Percentiles rank a stretch among this genome's conserved stretches.
Evolutionary conservation across 2,329 filamentous ascomycete species (phyloP).

Genomic region (Aspergillus pseudoterreus): DNA sequence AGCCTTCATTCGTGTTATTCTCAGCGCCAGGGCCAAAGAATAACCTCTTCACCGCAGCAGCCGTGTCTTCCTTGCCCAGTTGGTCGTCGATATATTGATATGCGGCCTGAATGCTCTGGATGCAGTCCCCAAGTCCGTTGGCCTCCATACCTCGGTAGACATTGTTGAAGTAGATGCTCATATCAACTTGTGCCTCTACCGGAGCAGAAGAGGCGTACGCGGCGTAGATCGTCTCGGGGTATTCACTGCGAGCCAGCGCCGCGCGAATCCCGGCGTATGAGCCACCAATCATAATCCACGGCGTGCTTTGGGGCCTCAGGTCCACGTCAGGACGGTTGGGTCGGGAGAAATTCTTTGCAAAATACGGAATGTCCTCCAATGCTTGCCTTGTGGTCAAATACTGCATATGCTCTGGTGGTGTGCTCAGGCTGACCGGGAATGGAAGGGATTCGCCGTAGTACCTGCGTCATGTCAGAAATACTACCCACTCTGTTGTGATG

Average conservation of each 20-base stretch:
- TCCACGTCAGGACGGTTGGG: conserved; percentile 28
- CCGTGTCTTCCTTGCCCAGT: conserved; percentile 32
- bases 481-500: background rate
- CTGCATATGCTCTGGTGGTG: conserved; percentile 36
- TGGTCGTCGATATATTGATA: conserved; percentile 48
- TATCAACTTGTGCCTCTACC: conserved; percentile 47
- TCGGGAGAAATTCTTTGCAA: conserved; percentile 40
- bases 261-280: conserved; percentile 45
- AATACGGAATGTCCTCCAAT: conserved; percentile 43
- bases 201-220: conserved; percentile 42
- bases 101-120: conserved; percentile 47
- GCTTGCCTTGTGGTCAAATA: conserved; percentile 44
- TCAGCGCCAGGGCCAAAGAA: conserved; percentile 49
- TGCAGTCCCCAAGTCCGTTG: conserved; percentile 51
- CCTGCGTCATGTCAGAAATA: conserved; percentile 20
- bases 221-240: conserved; percentile 41
- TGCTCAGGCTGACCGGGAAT: conserved; percentile 33
- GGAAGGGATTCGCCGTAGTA: conserved; percentile 43
- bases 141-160: conserved; percentile 46
- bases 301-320: conserved; percentile 37
- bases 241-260: conserved; percentile 42
- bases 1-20: conserved; percentile 45
- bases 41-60: conserved; percentile 43
- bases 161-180: conserved; percentile 51
- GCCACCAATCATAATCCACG: conserved; percentile 47